Base-by-base conservation (phyloP, 2,329 filamentous ascomycete genomes). In the Fusarium caatingaense region DNA sequence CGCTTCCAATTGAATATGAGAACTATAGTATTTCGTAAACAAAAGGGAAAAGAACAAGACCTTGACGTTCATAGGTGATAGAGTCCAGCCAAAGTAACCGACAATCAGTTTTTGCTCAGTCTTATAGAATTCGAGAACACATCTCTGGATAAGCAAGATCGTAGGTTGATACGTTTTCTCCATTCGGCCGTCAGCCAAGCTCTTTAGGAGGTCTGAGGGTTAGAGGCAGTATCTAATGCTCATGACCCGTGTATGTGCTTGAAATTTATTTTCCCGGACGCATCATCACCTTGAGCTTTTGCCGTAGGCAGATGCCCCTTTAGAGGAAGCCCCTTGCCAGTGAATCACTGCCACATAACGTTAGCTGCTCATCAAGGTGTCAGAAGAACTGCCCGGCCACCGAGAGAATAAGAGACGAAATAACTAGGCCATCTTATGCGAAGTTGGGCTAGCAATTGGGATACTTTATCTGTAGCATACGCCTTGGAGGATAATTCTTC, bases 271-370 rank as follows among this genome's bases (percentile, higher is more conserved):
- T n/a, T n/a, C 16, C 21, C 11, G 16, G 10, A 15, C 11, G 27
- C 11, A 27, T 20, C 44, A 13, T 46, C 44, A 46, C 44, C 44
- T 46, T 28, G 3, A 10, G 20, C 46, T 20, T 21, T 49, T 20
- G n/a, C 15, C 10, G n/a, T 20, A 32, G 46, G 18, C 34, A 37
- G 16, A 28, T 16, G 11, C 32, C 23, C 8, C 18, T 27, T 51
- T 21, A 16, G 8, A 41, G 32, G 23, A 27, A 12, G 5, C 30
- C 11, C 16, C 40, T 51, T 32, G 32, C 15, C 46, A 27, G 58
- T 71, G 63, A 64, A 56, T 64, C 67, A 70, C 54, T 44, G 53
- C 32, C 6, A 15, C 3, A 21, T 20, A 20, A 37, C 20, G 7
- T 15, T 21, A 44, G 23, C n/a, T 16, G 7, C 20, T 30, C 13